Base-by-base conservation (phyloP, 2,329 filamentous ascomycete genomes). In the Tolypocladium tropicale region DNA sequence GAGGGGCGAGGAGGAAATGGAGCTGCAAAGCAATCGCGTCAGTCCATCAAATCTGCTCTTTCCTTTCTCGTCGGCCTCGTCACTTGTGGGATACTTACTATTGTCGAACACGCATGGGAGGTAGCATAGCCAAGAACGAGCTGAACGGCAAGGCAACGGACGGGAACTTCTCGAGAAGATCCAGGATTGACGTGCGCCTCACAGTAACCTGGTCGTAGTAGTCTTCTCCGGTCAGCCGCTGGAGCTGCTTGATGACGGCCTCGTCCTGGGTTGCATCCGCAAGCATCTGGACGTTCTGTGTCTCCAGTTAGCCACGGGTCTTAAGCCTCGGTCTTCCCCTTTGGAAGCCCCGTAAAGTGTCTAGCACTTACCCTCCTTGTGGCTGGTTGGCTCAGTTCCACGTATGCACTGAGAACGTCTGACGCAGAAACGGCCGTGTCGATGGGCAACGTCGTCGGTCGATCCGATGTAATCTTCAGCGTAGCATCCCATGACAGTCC, bases 21-120 rank as follows among this genome's bases (percentile, higher is more conserved):
- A 89, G 62, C 74, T 76, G 55, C 18, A 18, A 14, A 28, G 6
- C 11, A 30, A 16, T 6, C 51, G 2, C 33, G 6, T 36, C 14
- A 5, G 32, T 56, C 23, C 53, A 39, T 25, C 32, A 14, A 28
- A 9, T 2, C 7, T 16, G 3, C 41, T 18, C 21, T 25, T 11
- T 9, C n/a, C 18, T 9, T 21, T 16, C 12, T 28, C 3, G 14
- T 21, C 46, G 6, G 46, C 18, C 46, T 14, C 46, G n/a, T 33
- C 14, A 18, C 14, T 3, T 7, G 6, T 14, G 18, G 46, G 6
- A 21, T 6, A 59, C 69, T 62, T 62, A 74, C 68, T 91, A 91
- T 68, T 89, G 85, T n/a, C 88, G 80, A 41, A 89, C 78, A 32
- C 88, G 83, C 84, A 94, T 89, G 0, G 88, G 85, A 2, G 87